These are phyloP conservation scores for Microbotryum intermedium DNA, from an alignment of 1,284 basidiomycete species.

Conservation along the genomic window DNA sequence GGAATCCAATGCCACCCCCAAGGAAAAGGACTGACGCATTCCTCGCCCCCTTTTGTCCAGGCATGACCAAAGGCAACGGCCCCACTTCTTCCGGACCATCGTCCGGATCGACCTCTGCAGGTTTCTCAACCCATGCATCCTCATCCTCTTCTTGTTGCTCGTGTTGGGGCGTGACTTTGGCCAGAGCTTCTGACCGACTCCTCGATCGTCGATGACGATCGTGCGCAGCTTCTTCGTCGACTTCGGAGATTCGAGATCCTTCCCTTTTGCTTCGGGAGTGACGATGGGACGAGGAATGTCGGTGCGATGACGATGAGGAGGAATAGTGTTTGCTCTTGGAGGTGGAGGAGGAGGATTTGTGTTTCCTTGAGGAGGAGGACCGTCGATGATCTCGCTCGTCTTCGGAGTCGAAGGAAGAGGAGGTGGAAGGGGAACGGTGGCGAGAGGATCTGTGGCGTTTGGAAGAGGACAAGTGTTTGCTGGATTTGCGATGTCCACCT, in stretches of 20 bases:
- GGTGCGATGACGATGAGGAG: not conserved
- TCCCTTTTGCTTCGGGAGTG: not conserved
- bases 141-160: slow-evolving; percentile 45
- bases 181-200: slow-evolving; percentile 27
- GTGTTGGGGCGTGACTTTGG: slow-evolving; percentile 30
- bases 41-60: slow-evolving; percentile 11
- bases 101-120: slow-evolving; percentile 38
- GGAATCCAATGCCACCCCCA: no score
- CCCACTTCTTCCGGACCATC: slow-evolving; percentile 35
- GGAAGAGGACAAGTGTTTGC: slow-evolving; percentile 14
- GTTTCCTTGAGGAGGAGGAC: not conserved
- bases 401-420: slow-evolving; percentile 49
- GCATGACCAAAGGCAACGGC: slow-evolving; percentile 26
- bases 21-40: slow-evolving; percentile 30
- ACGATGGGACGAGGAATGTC: not conserved
- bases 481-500: slow-evolving; percentile 14
- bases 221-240: slow-evolving; percentile 19
- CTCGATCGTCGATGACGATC: slow-evolving; percentile 30
- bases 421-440: slow-evolving; percentile 46
- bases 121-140: slow-evolving; percentile 65
- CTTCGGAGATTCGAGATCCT: not conserved
- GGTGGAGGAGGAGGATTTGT: slow-evolving; percentile 13
- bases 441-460: slow-evolving; percentile 42
- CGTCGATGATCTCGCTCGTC: slow-evolving; percentile 49
- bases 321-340: slow-evolving; percentile 5